Conservation (phyloP, 495 filamentous ascomycete genomes). For the Aspergillus olivimuriae region DNA sequence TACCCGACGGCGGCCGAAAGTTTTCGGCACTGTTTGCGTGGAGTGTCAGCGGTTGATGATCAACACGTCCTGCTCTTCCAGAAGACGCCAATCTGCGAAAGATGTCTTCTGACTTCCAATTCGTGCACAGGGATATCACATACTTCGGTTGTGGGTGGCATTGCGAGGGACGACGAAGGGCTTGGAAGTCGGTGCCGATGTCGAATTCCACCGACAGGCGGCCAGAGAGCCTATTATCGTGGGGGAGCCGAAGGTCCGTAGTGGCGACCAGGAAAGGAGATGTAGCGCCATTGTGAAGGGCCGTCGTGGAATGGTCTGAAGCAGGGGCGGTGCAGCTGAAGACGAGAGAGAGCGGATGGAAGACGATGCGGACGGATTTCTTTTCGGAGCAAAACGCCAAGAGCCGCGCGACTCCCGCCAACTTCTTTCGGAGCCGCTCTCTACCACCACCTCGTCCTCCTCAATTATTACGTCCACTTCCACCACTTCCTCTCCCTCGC, state of each 20-base stretch:
- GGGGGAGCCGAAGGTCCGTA: conserved; percentile 21
- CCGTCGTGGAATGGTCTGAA: not conserved
- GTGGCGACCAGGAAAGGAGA: conserved; percentile 24
- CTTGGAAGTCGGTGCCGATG: conserved; percentile 23
- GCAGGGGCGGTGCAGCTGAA: too few relatives aligned
- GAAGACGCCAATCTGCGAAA: too few relatives aligned
- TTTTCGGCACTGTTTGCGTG: conserved; percentile 15
- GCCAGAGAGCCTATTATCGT: conserved; percentile 15
- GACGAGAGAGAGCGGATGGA: conserved; percentile 6
- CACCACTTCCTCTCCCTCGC: conserved; percentile 5
- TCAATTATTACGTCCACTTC: conserved; percentile 3
- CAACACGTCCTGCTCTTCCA: too few relatives aligned
- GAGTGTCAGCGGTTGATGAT: too few relatives aligned
- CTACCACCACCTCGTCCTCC: not conserved
- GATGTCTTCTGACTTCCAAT: too few relatives aligned
- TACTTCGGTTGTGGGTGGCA: conserved; percentile 12
- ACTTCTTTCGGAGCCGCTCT: too few relatives aligned
- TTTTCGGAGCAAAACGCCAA: conserved; percentile 30
- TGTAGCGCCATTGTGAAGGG: conserved; percentile 24
- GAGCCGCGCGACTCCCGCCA: conserved; percentile 1
- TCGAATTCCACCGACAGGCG: conserved; percentile 37
- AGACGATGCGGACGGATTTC: conserved; percentile 13
- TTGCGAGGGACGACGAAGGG: conserved; percentile 8
- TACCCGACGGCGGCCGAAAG: conserved; percentile 19
- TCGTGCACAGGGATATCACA: conserved; percentile 4